Evolutionary conservation across 2,329 filamentous ascomycete genomes (phyloP).

Genomic region (Blastomyces emzantsi): DNA sequence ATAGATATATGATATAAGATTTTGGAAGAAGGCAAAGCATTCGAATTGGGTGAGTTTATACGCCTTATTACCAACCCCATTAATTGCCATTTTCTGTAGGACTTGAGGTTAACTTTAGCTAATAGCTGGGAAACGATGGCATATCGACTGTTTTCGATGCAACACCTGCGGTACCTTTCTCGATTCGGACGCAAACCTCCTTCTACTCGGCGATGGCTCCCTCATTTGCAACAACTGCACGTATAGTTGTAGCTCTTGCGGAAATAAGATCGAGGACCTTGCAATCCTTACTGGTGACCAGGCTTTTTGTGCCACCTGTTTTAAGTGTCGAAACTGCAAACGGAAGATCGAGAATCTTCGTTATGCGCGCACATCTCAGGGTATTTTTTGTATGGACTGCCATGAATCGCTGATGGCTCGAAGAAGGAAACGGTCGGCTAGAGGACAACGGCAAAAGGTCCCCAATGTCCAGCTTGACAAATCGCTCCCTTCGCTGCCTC

Average conservation of each 20-base stretch:
- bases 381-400: conserved; percentile 99
- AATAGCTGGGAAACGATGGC: conserved; percentile 89
- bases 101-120: conserved; percentile 19
- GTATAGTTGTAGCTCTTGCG: conserved; percentile 94
- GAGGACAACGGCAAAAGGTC: conserved; percentile 22
- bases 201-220: conserved; percentile 93
- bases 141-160: conserved; percentile 97
- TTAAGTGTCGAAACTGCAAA: conserved; percentile 96
- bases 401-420: conserved; percentile 96
- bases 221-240: conserved; percentile 99
- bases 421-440: conserved; percentile 57
- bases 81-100: conserved; percentile 11
- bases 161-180: conserved; percentile 91
- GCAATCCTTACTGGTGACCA: conserved; percentile 97
- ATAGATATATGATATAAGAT: conserved; percentile 50
- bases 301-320: conserved; percentile 95
- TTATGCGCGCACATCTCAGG: conserved; percentile 94
- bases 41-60: conserved; percentile 70
- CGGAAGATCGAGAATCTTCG: conserved; percentile 96
- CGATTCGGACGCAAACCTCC: conserved; percentile 94
- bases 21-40: conserved; percentile 95
- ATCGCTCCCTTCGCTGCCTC: conserved; percentile 81
- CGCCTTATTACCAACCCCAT: conserved; percentile 12
- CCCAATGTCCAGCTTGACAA: conserved; percentile 66
- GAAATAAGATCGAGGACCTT: conserved; percentile 95